Evolutionary conservation across 2,329 filamentous ascomycete genomes (phyloP).

Genomic region (Lecanoromycetidae sp.): DNA sequence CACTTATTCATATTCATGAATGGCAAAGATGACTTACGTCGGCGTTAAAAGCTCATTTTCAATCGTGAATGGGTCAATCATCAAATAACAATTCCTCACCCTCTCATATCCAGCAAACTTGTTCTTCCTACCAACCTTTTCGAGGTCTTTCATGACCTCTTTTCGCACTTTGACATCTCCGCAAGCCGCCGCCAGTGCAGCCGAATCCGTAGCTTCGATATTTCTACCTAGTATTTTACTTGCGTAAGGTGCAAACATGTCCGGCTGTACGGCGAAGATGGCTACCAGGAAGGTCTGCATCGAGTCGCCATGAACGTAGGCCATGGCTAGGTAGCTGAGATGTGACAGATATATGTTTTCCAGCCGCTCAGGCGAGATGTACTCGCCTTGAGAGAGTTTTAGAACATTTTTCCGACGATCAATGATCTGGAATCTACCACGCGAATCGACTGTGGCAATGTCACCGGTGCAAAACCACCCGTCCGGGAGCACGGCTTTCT

Average conservation of each 20-base stretch:
- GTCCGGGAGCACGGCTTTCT: constrained; percentile 67
- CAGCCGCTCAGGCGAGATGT: constrained; percentile 92
- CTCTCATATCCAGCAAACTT: constrained; percentile 90
- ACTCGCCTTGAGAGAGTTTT: constrained; percentile 94
- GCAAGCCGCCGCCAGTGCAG: constrained; percentile 54
- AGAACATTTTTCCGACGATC: constrained; percentile 99
- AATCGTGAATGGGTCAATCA: constrained; percentile 80
- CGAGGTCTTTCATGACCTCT: constrained; percentile 66
- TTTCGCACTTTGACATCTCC: constrained; percentile 58
- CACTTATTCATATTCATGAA: not conserved
- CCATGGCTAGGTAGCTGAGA: constrained; percentile 63
- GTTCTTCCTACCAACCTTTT: constrained; percentile 63
- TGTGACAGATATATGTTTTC: constrained; percentile 88
- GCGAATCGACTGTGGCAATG: constrained; percentile 70
- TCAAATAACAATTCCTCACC: constrained; percentile 60
- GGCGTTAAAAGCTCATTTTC: constrained; percentile 67
- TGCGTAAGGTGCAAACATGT: constrained; percentile 69
- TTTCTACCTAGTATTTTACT: constrained; percentile 60
- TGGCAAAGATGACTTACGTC: constrained; percentile 28
- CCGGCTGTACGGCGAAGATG: constrained; percentile 79
- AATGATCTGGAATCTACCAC: constrained; percentile 83
- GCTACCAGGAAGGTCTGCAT: constrained; percentile 70
- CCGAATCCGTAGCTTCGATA: constrained; percentile 52
- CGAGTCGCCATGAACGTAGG: constrained; percentile 83
- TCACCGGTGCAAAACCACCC: constrained; percentile 98